Base-by-base conservation (phyloP, 306 rosid species). In the Vigna trinervia region DNA sequence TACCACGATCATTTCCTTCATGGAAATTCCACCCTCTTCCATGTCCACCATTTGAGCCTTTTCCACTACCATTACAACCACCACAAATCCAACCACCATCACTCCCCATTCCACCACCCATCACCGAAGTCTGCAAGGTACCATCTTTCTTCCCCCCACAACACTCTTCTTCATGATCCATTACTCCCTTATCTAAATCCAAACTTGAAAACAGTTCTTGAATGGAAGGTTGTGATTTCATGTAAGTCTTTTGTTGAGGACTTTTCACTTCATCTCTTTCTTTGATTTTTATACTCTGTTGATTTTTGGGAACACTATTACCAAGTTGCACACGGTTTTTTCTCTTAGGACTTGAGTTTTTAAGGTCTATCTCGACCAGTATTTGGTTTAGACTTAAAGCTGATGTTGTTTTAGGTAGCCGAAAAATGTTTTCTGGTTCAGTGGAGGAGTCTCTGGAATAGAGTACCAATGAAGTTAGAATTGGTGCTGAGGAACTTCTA, bases 401-500 rank as follows among this genome's bases (percentile, higher is more conserved):
- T 30, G 97, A 87, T 39, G 48, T 78, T 52, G 87, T 77, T 80
- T 86, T 83, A 12, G 77, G 83, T 64, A 88, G 87, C 1, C 83
- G 86, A 73, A 81, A 82, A 76, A 65, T 11, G 2, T 67, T 79
- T 34, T 87, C 89, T 17, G 84, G 58, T 28, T 87, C 94, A 1
- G 75, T 62, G 60, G 83, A 83, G 10, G 87, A 66, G 2, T 73
- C 90, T 56, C 73, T 87, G 69, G 79, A 79, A 73, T 74, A 88
- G 48, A 70, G 83, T 12, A 78, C 36, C 84, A 86, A 78, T 64
- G 98, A 90, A 46, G 85, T 85, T 76, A 66, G 85, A 79, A 88
- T 82, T 36, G 95, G 92, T 13, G 96, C 47, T 0, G 91, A 90
- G 26, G 87, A 88, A 74, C 91, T 92, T 83, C 92, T 83, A 34